These are phyloP conservation scores for Pyrenophora tritici-repentis DNA, from an alignment of 2,329 filamentous ascomycete species.

Conservation along the genomic window DNA sequence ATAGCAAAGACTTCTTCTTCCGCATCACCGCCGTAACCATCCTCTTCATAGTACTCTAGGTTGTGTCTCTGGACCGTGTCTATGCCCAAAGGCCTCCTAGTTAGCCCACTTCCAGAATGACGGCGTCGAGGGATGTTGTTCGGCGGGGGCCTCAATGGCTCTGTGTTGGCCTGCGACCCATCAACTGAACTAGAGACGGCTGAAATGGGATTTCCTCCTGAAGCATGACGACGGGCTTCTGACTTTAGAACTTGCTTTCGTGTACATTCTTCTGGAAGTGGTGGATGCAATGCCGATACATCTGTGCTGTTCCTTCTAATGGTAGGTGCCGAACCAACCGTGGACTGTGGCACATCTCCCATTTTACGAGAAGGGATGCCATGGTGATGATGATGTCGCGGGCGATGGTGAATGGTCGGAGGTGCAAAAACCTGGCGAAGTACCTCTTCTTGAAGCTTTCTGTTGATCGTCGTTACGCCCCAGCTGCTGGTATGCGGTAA, in stretches of 20 bases:
- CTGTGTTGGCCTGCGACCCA: slow-evolving; percentile 8
- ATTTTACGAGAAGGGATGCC: slow-evolving; percentile 59
- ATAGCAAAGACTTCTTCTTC: slow-evolving; percentile 73
- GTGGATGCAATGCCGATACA: slow-evolving; percentile 34
- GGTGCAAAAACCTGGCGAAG: slow-evolving; percentile 90
- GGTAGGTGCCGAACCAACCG: slow-evolving; percentile 41
- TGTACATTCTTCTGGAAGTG: slow-evolving; percentile 43
- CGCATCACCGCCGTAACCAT: slow-evolving; percentile 80
- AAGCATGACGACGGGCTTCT: slow-evolving; percentile 44
- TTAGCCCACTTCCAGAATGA: slow-evolving; percentile 85
- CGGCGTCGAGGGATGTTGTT: slow-evolving; percentile 60
- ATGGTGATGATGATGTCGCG: slow-evolving; percentile 70
- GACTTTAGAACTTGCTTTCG: slow-evolving; percentile 51
- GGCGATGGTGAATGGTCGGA: slow-evolving; percentile 79
- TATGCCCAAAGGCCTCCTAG: slow-evolving; percentile 72
- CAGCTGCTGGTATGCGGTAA: slow-evolving; percentile 65
- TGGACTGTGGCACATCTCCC: slow-evolving; percentile 30
- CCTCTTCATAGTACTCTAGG: slow-evolving; percentile 89
- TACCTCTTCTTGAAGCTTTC: slow-evolving; percentile 84
- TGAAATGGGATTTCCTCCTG: slow-evolving; percentile 21
- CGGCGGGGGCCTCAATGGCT: slow-evolving; percentile 38
- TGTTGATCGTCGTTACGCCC: slow-evolving; percentile 92
- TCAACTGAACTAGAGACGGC: slow-evolving; percentile 16
- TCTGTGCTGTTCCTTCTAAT: slow-evolving; percentile 48
- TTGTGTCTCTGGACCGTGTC: slow-evolving; percentile 67